Evolutionary conservation across 2,329 filamentous ascomycete genomes (phyloP).

Genomic region (Calonectria multiphialidica): DNA sequence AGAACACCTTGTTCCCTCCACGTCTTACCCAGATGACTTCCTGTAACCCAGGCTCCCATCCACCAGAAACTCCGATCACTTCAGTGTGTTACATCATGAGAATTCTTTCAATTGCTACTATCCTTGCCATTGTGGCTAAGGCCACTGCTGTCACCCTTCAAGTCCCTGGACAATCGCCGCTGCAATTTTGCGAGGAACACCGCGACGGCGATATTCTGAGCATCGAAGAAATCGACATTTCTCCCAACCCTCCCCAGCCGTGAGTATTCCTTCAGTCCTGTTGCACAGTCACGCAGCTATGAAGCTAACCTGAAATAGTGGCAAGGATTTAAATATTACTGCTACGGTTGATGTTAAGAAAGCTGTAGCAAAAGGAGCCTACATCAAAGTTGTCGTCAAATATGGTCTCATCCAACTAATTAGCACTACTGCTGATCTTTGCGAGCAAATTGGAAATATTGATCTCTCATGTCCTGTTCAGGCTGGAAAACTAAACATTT

Average conservation of each 20-base stretch:
- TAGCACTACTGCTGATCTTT: neutral
- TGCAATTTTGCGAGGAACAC: neutral
- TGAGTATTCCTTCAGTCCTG: neutral
- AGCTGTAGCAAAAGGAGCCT: neutral
- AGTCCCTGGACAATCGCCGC: neutral
- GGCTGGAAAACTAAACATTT: neutral
- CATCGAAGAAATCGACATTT: neutral
- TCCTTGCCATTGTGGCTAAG: neutral
- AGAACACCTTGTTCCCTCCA: neutral
- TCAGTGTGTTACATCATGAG: neutral
- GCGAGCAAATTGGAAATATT: neutral
- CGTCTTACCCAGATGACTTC: neutral
- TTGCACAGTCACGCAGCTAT: fast-evolving
- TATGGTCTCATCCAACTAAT: neutral
- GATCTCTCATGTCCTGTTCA: neutral
- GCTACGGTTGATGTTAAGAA: neutral
- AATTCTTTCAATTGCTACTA: neutral
- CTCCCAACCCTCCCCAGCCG: neutral
- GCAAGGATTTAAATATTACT: neutral
- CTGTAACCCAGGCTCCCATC: neutral
- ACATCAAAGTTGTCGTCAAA: neutral
- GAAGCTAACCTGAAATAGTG: neutral
- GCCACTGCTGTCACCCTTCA: neutral
- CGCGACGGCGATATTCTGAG: neutral
- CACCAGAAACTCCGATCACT: neutral